phyloP scores from a whole-genome alignment of 805 yeast genomes.

The Candida nemodendra region DNA sequence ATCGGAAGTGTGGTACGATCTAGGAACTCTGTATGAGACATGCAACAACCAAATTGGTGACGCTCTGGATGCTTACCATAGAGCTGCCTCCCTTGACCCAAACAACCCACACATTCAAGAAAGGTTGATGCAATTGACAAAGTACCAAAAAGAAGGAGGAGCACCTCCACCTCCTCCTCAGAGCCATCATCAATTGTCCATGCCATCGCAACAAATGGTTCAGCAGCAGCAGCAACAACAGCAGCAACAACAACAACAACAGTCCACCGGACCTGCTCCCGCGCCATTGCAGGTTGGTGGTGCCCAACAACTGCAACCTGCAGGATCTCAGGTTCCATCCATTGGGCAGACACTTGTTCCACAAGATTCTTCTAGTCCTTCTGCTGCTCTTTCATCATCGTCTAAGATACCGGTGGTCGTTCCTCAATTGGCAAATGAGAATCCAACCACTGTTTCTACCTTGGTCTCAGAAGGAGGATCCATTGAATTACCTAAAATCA shows the following conservation, averaged over 20 bases:
- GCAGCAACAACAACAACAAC: conserved; percentile 34
- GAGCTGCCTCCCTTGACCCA: conserved; percentile 95
- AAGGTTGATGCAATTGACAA: conserved; percentile 79
- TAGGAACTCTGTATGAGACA: conserved; percentile 95
- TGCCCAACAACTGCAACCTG: conserved; percentile 28
- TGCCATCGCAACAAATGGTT: conserved; percentile 39
- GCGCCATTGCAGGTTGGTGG: conserved; percentile 29
- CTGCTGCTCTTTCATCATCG: conserved; percentile 5
- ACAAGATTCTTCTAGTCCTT: neutral
- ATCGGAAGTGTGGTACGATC: conserved; percentile 97
- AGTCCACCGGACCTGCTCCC: conserved; percentile 28
- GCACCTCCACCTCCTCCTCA: conserved; percentile 53
- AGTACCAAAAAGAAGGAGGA: conserved; percentile 68
- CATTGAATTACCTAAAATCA: conserved; percentile 6
- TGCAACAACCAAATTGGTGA: conserved; percentile 94
- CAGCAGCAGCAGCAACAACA: conserved; percentile 36
- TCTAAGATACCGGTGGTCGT: conserved; percentile 1
- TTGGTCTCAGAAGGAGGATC: neutral
- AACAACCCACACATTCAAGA: conserved; percentile 92
- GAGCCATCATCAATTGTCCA: conserved; percentile 52
- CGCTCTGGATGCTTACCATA: conserved; percentile 94
- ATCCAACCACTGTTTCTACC: neutral
- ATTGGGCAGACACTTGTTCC: conserved; percentile 5
- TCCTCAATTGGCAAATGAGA: neutral
- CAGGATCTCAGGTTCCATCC: conserved; percentile 25